Evolutionary conservation across 352 stramenopile genomes (phyloP).

Genomic region (Discostella stelligera): DNA sequence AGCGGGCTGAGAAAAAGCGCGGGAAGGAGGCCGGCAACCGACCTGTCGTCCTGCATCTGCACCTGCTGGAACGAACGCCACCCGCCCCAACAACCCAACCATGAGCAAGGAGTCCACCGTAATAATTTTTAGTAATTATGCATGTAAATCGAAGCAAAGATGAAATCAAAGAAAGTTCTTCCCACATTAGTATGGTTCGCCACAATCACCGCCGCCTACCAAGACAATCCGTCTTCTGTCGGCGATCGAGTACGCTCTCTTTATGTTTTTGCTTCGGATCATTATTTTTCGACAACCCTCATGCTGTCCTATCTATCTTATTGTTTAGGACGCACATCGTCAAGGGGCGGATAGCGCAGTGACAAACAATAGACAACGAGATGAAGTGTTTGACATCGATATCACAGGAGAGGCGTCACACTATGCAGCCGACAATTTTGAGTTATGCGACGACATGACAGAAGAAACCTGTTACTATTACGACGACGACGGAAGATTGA

Average conservation of each 20-base stretch:
- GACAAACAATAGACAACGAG: too few relatives aligned
- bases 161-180: background rate
- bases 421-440: background rate
- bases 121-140: too few relatives aligned
- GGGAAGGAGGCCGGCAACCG: too few relatives aligned
- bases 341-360: background rate
- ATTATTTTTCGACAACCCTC: background rate
- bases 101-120: background rate
- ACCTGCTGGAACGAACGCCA: background rate
- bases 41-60: too few relatives aligned
- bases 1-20: too few relatives aligned
- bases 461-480: background rate
- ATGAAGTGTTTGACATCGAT: background rate
- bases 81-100: background rate
- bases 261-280: background rate
- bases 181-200: background rate
- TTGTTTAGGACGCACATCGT: background rate
- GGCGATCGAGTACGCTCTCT: background rate
- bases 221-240: background rate
- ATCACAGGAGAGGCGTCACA: background rate
- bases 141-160: background rate
- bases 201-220: background rate
- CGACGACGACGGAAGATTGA: background rate
- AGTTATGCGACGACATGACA: background rate
- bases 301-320: background rate